A percentile compares a stretch with the other conserved stretches of the same genome.
phyloP scores from a whole-genome alignment of 176 grass and related monocot species.

The Carex pumila region DNA sequence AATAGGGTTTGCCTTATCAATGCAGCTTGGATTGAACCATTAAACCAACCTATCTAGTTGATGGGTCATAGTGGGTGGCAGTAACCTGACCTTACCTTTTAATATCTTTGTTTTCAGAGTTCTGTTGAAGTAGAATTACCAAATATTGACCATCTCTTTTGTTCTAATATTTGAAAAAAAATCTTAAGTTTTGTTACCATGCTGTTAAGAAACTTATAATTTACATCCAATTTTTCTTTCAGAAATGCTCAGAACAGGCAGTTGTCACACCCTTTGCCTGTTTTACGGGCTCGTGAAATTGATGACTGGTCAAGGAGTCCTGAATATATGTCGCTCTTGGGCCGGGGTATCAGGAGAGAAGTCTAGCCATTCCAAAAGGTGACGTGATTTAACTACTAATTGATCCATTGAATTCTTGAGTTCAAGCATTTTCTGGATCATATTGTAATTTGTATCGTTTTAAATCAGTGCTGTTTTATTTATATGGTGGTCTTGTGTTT shows the following conservation, averaged over 20 bases:
- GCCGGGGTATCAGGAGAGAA: constrained; percentile 14
- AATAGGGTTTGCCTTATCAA: background rate
- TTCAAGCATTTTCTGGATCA: background rate
- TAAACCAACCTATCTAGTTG: background rate
- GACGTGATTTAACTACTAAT: background rate
- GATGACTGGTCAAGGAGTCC: constrained; percentile 81
- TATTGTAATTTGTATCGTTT: background rate
- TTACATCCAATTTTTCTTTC: background rate
- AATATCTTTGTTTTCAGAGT: background rate
- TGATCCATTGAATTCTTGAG: background rate
- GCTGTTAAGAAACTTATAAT: background rate
- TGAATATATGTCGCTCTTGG: constrained; percentile 45
- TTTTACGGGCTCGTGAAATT: constrained; percentile 74
- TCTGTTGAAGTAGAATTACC: background rate
- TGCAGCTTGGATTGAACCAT: background rate
- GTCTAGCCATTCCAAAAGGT: background rate
- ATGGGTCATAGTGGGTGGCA: background rate
- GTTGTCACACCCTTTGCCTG: constrained; percentile 78
- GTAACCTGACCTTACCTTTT: background rate
- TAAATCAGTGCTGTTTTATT: background rate
- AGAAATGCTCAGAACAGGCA: constrained; percentile 87
- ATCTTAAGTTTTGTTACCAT: background rate
- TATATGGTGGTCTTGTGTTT: background rate
- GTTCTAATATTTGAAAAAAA: background rate
- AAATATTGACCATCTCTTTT: background rate